Base-by-base conservation (phyloP, 306 rosid genomes). In the Cucumis hystrix region DNA sequence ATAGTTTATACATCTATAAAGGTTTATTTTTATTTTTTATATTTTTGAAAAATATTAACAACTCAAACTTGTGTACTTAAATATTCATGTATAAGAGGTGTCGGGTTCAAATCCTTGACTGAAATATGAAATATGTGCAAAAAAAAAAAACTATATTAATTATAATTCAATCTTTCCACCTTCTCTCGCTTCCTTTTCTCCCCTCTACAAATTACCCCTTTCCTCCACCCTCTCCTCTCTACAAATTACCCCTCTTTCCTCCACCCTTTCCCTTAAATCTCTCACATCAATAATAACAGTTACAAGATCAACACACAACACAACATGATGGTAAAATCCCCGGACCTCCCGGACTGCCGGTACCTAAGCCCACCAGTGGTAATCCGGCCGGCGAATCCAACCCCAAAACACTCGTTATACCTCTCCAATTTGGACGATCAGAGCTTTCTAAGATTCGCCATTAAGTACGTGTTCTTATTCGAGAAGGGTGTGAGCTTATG, bases 341-440 rank as follows among this genome's bases (percentile, higher is more conserved):
- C 23, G 61, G 91, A 94, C 39, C 91, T 91, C 54, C 98, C 98
- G 17, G 95, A 94, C 80, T 94, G 97, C 76, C 45, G 76, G 6
- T 87, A 87, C 52, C 74, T 80, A 28, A 75, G 59, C 17, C 80
- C 86, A 17, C 84, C 98, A 2, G 39, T 77, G 7, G 56, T 68
- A 8, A 80, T 87, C 47, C 20, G 65, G 30, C 98, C 98, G 28
- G 82, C 83, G 76, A 63, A 80, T 41, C 89, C 91, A 52, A 94
- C 98, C 0, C 97, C 97, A 45, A 86, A 85, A 49, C 96, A 90
- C 80, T 86, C 86, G 33, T 83, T 94, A 55, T 84, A 83, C 14
- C 91, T 94, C 78, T 91, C 98, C 6, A 94, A 94, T 68, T 88
- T 94, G 3, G 98, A 94, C 76, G 90, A 87, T 85, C 98, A 94